Percentiles rank a stretch among this genome's conserved stretches.
Evolutionary conservation across 345 rosid species (phyloP).

Genomic region (Psidium guajava): DNA sequence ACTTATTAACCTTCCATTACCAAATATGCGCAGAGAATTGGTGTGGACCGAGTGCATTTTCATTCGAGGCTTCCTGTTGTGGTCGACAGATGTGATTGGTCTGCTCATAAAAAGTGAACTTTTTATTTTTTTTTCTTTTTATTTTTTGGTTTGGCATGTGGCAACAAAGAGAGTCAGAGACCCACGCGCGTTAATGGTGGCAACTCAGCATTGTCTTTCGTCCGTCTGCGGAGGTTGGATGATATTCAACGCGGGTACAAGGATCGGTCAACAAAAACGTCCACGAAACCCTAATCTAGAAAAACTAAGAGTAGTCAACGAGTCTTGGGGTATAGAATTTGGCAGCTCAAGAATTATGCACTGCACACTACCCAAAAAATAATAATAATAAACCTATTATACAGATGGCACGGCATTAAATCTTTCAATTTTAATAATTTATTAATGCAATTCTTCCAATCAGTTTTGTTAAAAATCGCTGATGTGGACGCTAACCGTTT

Average conservation of each 20-base stretch:
- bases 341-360: no score
- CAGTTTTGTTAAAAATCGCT: accelerated
- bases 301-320: background rate
- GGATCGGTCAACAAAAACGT: background rate
- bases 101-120: no score
- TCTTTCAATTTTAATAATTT: accelerated
- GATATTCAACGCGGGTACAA: background rate
- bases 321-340: background rate
- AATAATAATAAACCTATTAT: accelerated
- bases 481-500: accelerated
- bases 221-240: background rate
- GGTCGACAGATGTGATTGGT: background rate
- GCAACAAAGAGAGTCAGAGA: background rate
- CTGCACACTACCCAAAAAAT: background rate
- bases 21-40: background rate
- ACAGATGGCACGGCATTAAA: accelerated
- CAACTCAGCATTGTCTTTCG: background rate
- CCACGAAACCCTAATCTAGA: background rate
- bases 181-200: background rate
- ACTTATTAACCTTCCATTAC: background rate
- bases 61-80: background rate
- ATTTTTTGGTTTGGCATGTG: background rate
- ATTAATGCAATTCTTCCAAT: accelerated
- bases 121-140: no score
- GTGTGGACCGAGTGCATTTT: background rate